phyloP scores from a whole-genome alignment of 140 eudicot genomes.

The Anethum foeniculum region DNA sequence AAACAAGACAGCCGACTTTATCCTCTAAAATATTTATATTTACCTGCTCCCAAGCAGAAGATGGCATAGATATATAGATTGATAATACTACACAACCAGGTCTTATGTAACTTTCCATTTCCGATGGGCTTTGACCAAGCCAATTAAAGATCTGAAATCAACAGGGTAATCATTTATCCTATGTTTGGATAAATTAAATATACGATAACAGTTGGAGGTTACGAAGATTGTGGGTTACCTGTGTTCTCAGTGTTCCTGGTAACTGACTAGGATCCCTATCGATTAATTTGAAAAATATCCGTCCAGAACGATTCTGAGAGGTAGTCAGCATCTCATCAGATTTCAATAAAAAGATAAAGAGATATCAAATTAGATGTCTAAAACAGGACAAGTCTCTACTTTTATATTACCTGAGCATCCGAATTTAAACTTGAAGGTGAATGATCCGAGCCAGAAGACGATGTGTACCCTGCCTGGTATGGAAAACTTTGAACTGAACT shows the following conservation, averaged over 20 bases:
- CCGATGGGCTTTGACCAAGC: constrained; percentile 89
- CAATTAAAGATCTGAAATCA: constrained; percentile 61
- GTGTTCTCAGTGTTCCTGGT: constrained; percentile 66
- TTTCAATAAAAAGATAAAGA: neutral
- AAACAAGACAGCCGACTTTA: neutral
- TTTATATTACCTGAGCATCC: constrained; percentile 66
- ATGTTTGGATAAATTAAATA: neutral
- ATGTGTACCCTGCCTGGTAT: constrained; percentile 60
- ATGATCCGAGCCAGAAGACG: constrained; percentile 84
- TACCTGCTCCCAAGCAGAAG: constrained; percentile 83
- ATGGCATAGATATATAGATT: constrained; percentile 65
- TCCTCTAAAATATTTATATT: constrained; percentile 22
- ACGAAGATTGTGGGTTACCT: constrained; percentile 33
- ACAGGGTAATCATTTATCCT: neutral
- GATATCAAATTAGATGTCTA: neutral
- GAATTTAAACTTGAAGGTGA: constrained; percentile 82
- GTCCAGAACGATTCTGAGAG: constrained; percentile 72
- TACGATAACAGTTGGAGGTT: neutral
- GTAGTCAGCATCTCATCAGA: neutral
- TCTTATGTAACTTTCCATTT: constrained; percentile 91
- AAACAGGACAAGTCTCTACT: neutral
- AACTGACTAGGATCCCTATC: constrained; percentile 95
- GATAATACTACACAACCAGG: constrained; percentile 93
- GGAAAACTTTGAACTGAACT: constrained; percentile 57
- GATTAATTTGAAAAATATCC: constrained; percentile 73